These are phyloP conservation scores for Leptographium flavum DNA, from an alignment of 2,329 filamentous ascomycete genomes.

Conservation along the genomic window DNA sequence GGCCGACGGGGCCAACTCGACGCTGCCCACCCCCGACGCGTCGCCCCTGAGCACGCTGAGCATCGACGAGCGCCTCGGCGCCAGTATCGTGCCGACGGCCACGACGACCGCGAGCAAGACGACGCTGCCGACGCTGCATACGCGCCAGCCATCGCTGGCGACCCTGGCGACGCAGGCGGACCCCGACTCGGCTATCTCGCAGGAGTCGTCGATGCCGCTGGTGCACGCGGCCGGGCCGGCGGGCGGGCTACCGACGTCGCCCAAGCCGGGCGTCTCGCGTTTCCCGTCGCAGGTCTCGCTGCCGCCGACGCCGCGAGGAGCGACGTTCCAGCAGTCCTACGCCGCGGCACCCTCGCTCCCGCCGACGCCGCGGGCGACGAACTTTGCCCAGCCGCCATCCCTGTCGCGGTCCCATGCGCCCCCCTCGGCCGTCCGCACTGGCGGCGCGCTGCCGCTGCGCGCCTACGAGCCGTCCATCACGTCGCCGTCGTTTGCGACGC, in stretches of 20 bases:
- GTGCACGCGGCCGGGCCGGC: too few species aligned
- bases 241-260: slow-evolving; percentile 37
- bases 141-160: slow-evolving; percentile 12
- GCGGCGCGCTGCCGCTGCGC: slow-evolving; percentile 43
- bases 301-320: too few species aligned
- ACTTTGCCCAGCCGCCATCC: too few species aligned
- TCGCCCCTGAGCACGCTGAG: slow-evolving; percentile 33
- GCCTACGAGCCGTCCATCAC: slow-evolving; percentile 43
- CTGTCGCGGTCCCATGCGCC: slow-evolving; percentile 27
- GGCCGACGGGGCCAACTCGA: too few species aligned
- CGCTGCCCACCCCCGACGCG: slow-evolving; percentile 31
- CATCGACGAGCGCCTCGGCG: slow-evolving; percentile 42
- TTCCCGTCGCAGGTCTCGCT: slow-evolving; percentile 22
- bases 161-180: slow-evolving; percentile 25
- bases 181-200: slow-evolving; percentile 37
- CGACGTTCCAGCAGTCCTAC: too few species aligned
- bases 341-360: slow-evolving; percentile 12
- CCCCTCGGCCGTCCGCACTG: slow-evolving; percentile 40
- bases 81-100: slow-evolving; percentile 8
- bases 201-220: slow-evolving; percentile 33
- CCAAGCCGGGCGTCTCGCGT: slow-evolving; percentile 27
- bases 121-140: neutral
- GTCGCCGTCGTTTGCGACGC: slow-evolving; percentile 29
- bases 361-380: slow-evolving; percentile 5
- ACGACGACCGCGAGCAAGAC: slow-evolving; percentile 4